Conservation (phyloP, 805 yeast species). For the Saccharomycopsis synnaedendra region DNA sequence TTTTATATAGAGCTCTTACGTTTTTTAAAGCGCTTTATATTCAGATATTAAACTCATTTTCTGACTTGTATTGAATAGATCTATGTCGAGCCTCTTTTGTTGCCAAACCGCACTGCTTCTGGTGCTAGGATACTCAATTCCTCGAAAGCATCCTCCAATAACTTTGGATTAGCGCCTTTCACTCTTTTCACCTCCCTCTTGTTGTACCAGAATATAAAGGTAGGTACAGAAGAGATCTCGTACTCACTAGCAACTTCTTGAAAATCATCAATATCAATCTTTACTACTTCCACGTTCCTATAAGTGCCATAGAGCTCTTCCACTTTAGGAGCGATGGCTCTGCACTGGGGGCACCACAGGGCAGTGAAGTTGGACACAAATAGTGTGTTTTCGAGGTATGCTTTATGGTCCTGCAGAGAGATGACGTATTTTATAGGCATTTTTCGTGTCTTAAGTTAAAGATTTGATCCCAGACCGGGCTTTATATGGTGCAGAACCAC, state of each 20-base stretch:
- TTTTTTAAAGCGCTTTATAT: no score
- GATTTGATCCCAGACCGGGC: no score
- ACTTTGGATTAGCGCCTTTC: conserved; percentile 25
- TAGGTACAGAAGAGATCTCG: conserved; percentile 28
- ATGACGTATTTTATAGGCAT: conserved; percentile 3
- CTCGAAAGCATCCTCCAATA: conserved; percentile 25
- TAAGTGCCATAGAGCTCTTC: conserved; percentile 29
- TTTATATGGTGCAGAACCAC: no score
- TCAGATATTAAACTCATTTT: no score
- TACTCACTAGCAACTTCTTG: conserved; percentile 26
- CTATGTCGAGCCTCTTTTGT: neutral
- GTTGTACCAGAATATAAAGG: conserved; percentile 19
- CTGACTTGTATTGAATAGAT: no score
- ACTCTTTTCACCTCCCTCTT: conserved; percentile 17
- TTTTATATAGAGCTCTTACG: no score
- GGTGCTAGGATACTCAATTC: conserved; percentile 23
- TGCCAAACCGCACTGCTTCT: conserved; percentile 18
- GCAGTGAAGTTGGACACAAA: conserved; percentile 45
- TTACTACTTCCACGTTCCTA: conserved; percentile 28
- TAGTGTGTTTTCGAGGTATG: conserved; percentile 25
- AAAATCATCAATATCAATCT: conserved; percentile 35
- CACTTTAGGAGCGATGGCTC: conserved; percentile 34
- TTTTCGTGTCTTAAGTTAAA: neutral
- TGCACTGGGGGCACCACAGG: conserved; percentile 49
- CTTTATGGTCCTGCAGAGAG: conserved; percentile 23